Evolutionary conservation across 352 stramenopile genomes (phyloP), one percentile per base, ranked within the genome.

Genomic region (Plasmopara halstedii): DNA sequence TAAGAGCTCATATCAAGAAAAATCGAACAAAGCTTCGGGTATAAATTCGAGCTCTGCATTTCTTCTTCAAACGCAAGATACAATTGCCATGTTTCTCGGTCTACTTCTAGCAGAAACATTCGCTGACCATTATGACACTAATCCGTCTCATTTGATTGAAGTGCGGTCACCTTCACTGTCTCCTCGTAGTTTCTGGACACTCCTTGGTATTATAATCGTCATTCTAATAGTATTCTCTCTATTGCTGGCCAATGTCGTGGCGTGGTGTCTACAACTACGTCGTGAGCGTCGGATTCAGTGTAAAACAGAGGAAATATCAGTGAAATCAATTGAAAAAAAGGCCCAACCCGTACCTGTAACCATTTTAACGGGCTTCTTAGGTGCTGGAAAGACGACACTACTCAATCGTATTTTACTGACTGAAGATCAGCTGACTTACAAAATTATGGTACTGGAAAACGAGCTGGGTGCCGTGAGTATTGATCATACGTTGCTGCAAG

Each of bases 351-450:
- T 93, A 17, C 91, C 91, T 2, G 85, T 97, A 11, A 97, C 94
- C 8, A 86, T 98, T 41, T 63, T 98, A 60, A 98, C 94, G 32
- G 95, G 95, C 19, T 98, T 97, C 54, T 60, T 98, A 20, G 93
- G 93, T 9, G 86, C 73, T 5, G 95, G 95, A 15, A 98, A 99
- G 67, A 98, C 96, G 19, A 98, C 94, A 11, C 67, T 99, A 27
- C 68, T 99, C 8, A 97, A 97, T 61, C 76, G 95, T 38, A 98
- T 99, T 37, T 53, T 99, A 17, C 63, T 79, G 10, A 83, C 84
- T 5, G 66, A 76, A 8, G 46, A 69, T 11, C 73, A 64, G 13
- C 78, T 97, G 35, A 86, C 85, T 0, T 96, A 90, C 73, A 96
- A 95, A 56, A 84, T 98, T 45, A 95, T 96, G 49, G 93, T 99